Percentiles rank a stretch among this genome's conserved stretches.
Evolutionary conservation across 179 eudicot genomes (phyloP).

Genomic region (Pouteria campechiana): DNA sequence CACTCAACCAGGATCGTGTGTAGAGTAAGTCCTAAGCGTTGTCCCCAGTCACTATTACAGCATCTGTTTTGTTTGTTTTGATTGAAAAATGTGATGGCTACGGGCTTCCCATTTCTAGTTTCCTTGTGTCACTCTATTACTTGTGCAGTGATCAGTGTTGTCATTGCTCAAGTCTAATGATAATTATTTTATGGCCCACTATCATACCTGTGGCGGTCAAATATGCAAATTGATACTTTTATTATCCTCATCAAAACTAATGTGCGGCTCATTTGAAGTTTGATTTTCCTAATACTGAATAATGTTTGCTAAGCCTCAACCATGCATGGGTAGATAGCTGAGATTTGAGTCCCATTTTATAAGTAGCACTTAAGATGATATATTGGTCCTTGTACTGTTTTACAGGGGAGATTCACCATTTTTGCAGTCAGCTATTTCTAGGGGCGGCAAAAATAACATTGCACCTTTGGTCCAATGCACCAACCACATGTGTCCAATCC

Average conservation of each 20-base stretch:
- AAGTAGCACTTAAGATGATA: neutral
- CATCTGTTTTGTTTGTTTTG: neutral
- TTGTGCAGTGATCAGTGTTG: no score
- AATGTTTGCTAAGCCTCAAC: no score
- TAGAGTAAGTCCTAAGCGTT: slow-evolving; percentile 33
- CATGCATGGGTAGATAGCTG: neutral
- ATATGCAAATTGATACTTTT: no score
- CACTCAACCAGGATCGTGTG: slow-evolving; percentile 55
- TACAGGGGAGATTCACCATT: slow-evolving; percentile 41
- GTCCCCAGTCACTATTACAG: neutral
- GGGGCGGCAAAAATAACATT: slow-evolving; percentile 20
- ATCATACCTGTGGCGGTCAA: no score
- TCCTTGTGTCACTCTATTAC: no score
- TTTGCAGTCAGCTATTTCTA: slow-evolving; percentile 38
- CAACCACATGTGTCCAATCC: slow-evolving; percentile 69
- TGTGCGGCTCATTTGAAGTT: no score
- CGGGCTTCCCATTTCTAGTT: neutral
- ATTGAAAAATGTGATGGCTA: neutral
- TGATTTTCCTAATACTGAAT: no score
- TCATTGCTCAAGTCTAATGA: no score
- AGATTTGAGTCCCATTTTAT: neutral
- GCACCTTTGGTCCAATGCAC: slow-evolving; percentile 73
- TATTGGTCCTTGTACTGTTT: neutral
- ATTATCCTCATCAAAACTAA: no score
- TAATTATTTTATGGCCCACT: no score